These are phyloP conservation scores for Yamadazyma diospyri DNA, from an alignment of 1,139 yeast genomes.

Conservation along the genomic window DNA sequence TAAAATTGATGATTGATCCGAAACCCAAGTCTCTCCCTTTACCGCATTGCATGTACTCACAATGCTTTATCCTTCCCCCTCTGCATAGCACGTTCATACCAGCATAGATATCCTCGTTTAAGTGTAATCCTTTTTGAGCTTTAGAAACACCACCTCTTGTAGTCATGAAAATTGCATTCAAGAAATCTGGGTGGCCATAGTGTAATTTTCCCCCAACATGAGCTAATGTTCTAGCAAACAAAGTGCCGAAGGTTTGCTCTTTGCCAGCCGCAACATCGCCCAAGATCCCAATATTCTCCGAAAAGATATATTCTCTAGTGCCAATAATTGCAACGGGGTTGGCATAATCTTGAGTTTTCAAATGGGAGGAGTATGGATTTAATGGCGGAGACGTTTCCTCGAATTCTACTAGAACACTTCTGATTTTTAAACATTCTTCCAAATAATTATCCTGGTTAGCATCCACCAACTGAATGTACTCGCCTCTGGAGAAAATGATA, in stretches of 20 bases:
- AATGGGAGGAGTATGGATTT: constrained; percentile 31
- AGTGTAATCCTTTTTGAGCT: constrained; percentile 52
- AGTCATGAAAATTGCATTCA: constrained; percentile 48
- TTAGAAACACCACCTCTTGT: constrained; percentile 57
- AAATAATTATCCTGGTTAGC: constrained; percentile 57
- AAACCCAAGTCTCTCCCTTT: constrained; percentile 56
- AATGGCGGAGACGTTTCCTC: constrained; percentile 37
- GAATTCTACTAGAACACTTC: constrained; percentile 48
- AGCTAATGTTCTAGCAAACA: constrained; percentile 53
- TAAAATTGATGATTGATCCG: constrained; percentile 50
- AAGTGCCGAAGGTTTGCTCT: constrained; percentile 56
- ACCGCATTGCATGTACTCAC: constrained; percentile 57
- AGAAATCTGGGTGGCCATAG: constrained; percentile 56
- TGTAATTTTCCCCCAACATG: constrained; percentile 55
- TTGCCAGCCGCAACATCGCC: constrained; percentile 60
- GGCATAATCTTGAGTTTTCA: constrained; percentile 20
- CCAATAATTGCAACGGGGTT: constrained; percentile 54
- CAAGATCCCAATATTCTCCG: constrained; percentile 51
- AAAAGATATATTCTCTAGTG: constrained; percentile 52
- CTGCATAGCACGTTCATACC: constrained; percentile 52
- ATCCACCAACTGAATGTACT: constrained; percentile 51
- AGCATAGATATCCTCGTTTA: constrained; percentile 56
- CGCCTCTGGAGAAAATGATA: constrained; percentile 49
- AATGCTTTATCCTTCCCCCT: constrained; percentile 54
- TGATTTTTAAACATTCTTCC: constrained; percentile 52